These are phyloP conservation scores for Epichloe hybrida DNA, from an alignment of 2,329 filamentous ascomycete genomes.

Conservation along the genomic window DNA sequence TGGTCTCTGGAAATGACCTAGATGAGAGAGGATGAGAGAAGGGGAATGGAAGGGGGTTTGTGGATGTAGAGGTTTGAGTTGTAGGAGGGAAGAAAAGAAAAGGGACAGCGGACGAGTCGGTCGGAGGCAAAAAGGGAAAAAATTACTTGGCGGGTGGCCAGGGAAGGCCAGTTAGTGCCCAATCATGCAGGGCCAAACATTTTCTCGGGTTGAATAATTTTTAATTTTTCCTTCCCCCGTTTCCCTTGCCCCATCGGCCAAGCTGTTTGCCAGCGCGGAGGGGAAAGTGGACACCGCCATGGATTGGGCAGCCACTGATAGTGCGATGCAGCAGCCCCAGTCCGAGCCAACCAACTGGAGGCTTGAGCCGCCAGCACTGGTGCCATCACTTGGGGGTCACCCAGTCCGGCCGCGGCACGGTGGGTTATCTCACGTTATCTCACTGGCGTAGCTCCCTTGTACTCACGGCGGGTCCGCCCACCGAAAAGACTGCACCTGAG, in stretches of 20 bases:
- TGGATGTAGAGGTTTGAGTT: no score
- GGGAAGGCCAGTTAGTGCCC: slow-evolving; percentile 22
- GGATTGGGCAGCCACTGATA: slow-evolving; percentile 2
- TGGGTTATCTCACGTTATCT: no score
- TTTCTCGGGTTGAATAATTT: slow-evolving; percentile 5
- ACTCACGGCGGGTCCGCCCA: neutral
- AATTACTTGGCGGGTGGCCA: slow-evolving; percentile 11
- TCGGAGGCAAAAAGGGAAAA: no score
- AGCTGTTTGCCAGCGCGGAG: neutral
- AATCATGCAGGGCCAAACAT: slow-evolving; percentile 2
- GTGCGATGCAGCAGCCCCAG: neutral
- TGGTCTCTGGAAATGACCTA: slow-evolving; percentile 18
- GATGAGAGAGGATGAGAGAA: slow-evolving; percentile 8
- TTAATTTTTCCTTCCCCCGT: neutral
- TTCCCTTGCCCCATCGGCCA: neutral
- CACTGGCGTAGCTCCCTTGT: neutral
- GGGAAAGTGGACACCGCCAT: neutral
- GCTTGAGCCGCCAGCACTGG: neutral
- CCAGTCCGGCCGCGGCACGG: neutral
- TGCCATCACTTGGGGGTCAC: neutral
- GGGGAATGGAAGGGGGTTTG: no score
- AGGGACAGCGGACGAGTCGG: no score
- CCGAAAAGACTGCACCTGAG: neutral
- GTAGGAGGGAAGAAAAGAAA: no score
- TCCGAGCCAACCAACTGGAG: neutral